Evolutionary conservation across 139 green algal species (phyloP).

Genomic region (Zygnema circumcarinatum): DNA sequence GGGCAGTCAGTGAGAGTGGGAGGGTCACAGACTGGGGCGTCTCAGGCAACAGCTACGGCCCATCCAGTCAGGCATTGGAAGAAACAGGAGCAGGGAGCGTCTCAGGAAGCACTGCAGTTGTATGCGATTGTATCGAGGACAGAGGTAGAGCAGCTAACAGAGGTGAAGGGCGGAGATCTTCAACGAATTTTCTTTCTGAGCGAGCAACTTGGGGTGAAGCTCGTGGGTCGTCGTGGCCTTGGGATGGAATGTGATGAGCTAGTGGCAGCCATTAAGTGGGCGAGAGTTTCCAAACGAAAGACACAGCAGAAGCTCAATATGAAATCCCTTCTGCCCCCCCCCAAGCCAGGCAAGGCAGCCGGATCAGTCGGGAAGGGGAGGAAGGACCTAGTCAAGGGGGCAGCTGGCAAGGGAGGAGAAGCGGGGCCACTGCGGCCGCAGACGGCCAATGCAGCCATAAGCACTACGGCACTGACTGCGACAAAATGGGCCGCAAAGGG

Average conservation of each 20-base stretch:
- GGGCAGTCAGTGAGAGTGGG: neutral
- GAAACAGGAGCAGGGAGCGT: neutral
- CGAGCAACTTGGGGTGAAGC: slow-evolving; percentile 31
- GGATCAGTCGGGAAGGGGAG: neutral
- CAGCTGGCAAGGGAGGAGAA: neutral
- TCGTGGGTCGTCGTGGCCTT: slow-evolving; percentile 41
- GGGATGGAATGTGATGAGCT: slow-evolving; percentile 15
- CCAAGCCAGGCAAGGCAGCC: neutral
- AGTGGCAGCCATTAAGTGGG: neutral
- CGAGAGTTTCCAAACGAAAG: neutral
- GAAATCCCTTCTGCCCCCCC: neutral
- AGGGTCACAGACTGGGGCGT: neutral
- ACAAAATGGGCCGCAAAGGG: neutral
- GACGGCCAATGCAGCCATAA: neutral
- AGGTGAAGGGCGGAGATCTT: slow-evolving; percentile 36
- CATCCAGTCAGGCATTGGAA: neutral
- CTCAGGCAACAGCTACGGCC: neutral
- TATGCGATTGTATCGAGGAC: slow-evolving; percentile 37
- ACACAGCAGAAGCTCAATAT: neutral
- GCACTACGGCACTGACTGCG: neutral
- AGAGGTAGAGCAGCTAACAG: slow-evolving; percentile 33
- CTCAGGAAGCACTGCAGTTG: neutral
- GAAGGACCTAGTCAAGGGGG: neutral
- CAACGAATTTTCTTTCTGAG: slow-evolving; percentile 20
- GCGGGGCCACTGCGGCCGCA: neutral